Conservation (phyloP, 2,329 filamentous ascomycete species). For the Leptographium flavum region DNA sequence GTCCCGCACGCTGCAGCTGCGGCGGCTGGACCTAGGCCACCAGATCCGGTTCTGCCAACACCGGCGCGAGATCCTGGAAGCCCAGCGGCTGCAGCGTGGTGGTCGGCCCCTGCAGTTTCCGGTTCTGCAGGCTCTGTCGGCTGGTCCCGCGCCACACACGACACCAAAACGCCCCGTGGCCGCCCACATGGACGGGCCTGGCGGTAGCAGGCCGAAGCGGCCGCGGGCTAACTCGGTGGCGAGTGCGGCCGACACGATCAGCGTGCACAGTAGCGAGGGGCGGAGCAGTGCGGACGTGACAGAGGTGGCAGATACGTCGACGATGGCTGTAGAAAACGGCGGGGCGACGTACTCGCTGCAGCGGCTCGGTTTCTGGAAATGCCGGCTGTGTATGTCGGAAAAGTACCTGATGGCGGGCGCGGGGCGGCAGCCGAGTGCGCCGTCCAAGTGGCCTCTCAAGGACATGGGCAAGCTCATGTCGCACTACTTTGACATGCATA, state of each 20-base stretch:
- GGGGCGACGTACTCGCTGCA: constrained; percentile 16
- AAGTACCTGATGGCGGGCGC: constrained; percentile 27
- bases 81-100: constrained; percentile 5
- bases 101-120: constrained; percentile 7
- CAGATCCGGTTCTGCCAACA: constrained; percentile 28
- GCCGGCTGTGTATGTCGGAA: constrained; percentile 26
- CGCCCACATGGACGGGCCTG: background rate
- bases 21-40: constrained; percentile 27
- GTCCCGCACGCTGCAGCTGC: constrained; percentile 25
- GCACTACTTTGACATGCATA: constrained; percentile 31
- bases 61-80: constrained; percentile 22
- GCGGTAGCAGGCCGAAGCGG: constrained; percentile 2
- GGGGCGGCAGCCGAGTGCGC: constrained; percentile 26
- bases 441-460: constrained; percentile 31
- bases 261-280: constrained; percentile 5
- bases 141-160: no score
- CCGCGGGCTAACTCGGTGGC: constrained; percentile 4
- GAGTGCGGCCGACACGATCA: constrained; percentile 8
- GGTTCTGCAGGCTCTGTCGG: no score
- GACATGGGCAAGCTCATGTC: constrained; percentile 32
- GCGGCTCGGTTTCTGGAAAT: constrained; percentile 32
- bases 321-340: constrained; percentile 2
- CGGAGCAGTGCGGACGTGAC: background rate
- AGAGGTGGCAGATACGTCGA: background rate
- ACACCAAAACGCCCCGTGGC: background rate